Base-by-base conservation (phyloP, 345 rosid genomes). In the Rubroshorea leprosula region DNA sequence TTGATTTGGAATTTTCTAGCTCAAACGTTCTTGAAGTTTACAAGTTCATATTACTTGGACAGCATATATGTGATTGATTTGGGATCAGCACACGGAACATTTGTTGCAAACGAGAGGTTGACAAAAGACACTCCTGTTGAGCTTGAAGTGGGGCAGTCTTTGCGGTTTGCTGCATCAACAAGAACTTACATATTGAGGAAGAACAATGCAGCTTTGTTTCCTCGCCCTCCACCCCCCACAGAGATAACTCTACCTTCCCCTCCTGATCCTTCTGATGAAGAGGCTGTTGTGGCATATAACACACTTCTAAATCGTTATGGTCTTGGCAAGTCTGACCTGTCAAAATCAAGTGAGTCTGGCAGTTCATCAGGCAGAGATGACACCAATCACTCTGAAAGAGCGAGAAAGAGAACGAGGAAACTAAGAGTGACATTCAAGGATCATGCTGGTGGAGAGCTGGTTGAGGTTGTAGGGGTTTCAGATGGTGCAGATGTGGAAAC, bases 401-500 rank as follows among this genome's bases (percentile, higher is more conserved):
- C 81, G 23, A 51, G 76, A 21, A 85, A 87, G 80, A 80, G 80
- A 74, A 68, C 67, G 25, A 88, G 73, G 76, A 86, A 72, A 62
- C 50, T 59, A 55, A 79, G 84, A 57, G 96, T 88, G 52, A 70
- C 79, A 43, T 91, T 86, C 55, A 86, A 52, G 70, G 97, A 89
- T 85, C 92, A 86, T 56, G 82, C 75, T 51, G 99, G 99, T 46
- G 96, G 97, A 64, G 89, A 85, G 77, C 76, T 87, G 51, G 85
- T 83, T 62, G 88, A 93, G 65, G 81, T 93, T 35, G 97, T 93
- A 65, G 99, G 99, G 48, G 26, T 79, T 61, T 93, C 99, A 14
- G 99, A 93, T 76, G 99, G 96, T 55, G 92, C 77, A 1, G 99
- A 87, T 60, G 96, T 87, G 54, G 97, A 80, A 62, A 93, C 97